Percentiles rank a stretch among this genome's conserved stretches.
Conservation (phyloP, 768 basidiomycete species). For the Pleurotus pulmonarius region DNA sequence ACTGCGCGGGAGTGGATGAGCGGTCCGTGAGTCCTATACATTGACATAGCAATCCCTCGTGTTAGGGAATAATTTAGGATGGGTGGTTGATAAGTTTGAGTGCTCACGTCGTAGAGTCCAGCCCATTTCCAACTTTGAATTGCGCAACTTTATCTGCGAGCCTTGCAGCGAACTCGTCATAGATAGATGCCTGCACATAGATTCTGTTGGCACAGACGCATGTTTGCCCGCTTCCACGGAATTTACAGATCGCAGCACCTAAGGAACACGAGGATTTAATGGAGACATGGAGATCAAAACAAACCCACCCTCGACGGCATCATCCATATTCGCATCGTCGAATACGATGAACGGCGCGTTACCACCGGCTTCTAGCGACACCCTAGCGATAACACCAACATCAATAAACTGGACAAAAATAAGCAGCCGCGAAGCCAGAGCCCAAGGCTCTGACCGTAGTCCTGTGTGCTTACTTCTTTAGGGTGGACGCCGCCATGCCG, state of each 20-base stretch:
- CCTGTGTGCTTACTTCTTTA: slow-evolving; percentile 63
- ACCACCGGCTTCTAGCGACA: slow-evolving; percentile 87
- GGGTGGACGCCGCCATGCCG: slow-evolving; percentile 65
- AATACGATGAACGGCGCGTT: slow-evolving; percentile 98
- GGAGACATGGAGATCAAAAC: not conserved
- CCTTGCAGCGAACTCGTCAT: slow-evolving; percentile 87
- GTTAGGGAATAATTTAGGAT: not conserved
- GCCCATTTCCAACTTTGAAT: slow-evolving; percentile 87
- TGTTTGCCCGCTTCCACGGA: slow-evolving; percentile 79
- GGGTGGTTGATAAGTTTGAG: not conserved
- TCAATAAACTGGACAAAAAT: no score
- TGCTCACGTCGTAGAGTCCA: slow-evolving; percentile 69
- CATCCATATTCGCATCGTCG: slow-evolving; percentile 90
- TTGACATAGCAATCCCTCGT: not conserved
- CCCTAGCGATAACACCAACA: slow-evolving; percentile 32
- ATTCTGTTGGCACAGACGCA: slow-evolving; percentile 89
- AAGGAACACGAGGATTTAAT: not conserved
- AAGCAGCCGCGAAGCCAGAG: no score
- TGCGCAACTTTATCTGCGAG: slow-evolving; percentile 79
- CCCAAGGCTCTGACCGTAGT: no score
- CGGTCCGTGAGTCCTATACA: slow-evolving; percentile 83
- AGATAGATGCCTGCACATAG: slow-evolving; percentile 87
- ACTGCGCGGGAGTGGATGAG: slow-evolving; percentile 85
- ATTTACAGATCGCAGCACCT: slow-evolving; percentile 78
- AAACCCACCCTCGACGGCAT: slow-evolving; percentile 75